Conservation (phyloP, 1,284 basidiomycete species). For the Agaricales sp. region DNA sequence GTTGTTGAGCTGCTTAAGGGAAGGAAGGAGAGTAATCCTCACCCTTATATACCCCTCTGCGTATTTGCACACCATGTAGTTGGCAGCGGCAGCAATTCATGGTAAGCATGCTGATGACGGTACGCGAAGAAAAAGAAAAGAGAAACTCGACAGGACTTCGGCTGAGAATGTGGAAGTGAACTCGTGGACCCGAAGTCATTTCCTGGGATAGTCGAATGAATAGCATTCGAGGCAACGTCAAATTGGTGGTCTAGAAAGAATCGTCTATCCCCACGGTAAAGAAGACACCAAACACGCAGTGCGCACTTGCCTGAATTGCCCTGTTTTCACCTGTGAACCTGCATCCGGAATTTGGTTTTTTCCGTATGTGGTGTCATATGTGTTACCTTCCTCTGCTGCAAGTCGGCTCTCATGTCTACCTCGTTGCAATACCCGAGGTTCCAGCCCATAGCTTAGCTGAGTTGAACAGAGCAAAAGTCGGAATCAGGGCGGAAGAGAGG, state of each 20-base stretch:
- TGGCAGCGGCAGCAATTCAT: neutral
- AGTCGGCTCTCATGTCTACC: neutral
- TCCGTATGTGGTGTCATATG: neutral
- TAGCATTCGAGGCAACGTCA: neutral
- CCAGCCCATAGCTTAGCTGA: neutral
- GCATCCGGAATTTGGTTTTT: neutral
- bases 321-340: neutral
- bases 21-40: no score
- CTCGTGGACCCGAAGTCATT: neutral
- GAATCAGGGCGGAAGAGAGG: neutral
- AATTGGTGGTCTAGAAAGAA: neutral
- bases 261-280: no score
- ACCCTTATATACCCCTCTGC: no score
- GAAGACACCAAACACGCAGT: neutral
- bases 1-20: neutral
- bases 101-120: neutral
- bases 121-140: neutral
- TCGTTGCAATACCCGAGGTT: neutral
- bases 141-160: neutral
- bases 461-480: neutral
- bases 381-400: neutral
- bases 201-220: neutral
- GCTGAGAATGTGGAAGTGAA: neutral
- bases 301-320: neutral
- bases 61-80: no score